A percentile compares a stretch with the other conserved stretches of the same genome.
Evolutionary conservation across 495 filamentous ascomycete genomes (phyloP).

Genomic region (Choiromyces venosus): DNA sequence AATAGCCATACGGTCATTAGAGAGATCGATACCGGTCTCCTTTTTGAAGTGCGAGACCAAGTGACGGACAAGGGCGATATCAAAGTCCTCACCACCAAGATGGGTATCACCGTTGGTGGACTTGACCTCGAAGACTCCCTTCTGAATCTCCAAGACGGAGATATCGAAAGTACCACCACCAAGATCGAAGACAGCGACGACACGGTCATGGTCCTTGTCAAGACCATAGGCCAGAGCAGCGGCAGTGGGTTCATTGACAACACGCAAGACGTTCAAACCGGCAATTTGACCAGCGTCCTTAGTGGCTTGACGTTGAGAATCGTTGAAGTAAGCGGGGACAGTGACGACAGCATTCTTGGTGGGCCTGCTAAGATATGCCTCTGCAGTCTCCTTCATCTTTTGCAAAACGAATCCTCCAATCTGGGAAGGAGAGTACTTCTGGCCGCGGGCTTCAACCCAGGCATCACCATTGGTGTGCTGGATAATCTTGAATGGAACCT

Average conservation of each 20-base stretch:
- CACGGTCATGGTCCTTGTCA: conserved; percentile 82
- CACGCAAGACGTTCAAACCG: conserved; percentile 91
- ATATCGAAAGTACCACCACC: conserved; percentile 99
- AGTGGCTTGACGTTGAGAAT: conserved; percentile 94
- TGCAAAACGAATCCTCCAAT: conserved; percentile 94
- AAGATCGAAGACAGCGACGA: conserved; percentile 95
- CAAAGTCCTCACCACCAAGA: conserved; percentile 97
- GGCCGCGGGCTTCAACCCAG: conserved; percentile 91
- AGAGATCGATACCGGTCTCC: conserved; percentile 86
- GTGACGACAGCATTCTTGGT: conserved; percentile 95
- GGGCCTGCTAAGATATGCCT: conserved; percentile 79
- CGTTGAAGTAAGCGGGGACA: conserved; percentile 96
- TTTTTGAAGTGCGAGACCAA: conserved; percentile 95
- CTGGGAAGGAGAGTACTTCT: conserved; percentile 97
- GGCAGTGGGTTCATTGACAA: conserved; percentile 94
- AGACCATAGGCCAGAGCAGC: conserved; percentile 92
- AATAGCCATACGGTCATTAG: conserved; percentile 93
- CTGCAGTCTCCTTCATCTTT: conserved; percentile 99
- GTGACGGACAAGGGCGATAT: conserved; percentile 92
- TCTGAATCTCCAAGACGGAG: conserved; percentile 94
- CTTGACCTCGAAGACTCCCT: conserved; percentile 97
- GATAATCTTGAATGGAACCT: conserved; percentile 98
- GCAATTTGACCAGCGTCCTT: conserved; percentile 97
- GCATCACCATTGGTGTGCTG: conserved; percentile 97
- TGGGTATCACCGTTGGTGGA: conserved; percentile 98